Evolutionary conservation across 371 early-diverging fungal species (phyloP), one percentile per base, ranked within the genome.

Genomic region (Rhizopus microsporus): DNA sequence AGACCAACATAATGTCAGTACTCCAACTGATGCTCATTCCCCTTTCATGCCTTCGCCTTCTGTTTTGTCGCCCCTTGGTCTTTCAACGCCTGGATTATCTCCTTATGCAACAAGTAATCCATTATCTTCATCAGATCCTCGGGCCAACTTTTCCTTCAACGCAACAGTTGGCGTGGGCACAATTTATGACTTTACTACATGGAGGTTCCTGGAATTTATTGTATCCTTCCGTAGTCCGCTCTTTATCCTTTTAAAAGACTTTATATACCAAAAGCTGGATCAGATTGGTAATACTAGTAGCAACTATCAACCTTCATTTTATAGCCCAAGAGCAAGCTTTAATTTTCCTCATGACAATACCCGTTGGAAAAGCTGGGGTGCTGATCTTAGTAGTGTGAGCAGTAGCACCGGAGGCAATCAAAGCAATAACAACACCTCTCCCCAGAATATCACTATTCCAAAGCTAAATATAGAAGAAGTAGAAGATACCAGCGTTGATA

Each of bases 141-240:
- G 52, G 4, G 44, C 55, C 4, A 15, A 55, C 16, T 51, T 68
- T 43, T 56, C 65, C 5, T 54, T 54, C 12, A 51, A 40, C 23
- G 57, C 70, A n/a, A 51, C 62, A 0, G 33, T 61, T 5, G 48
- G 54, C 5, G 51, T 43, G 0, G 55, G 54, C 4, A 62, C 71
- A 3, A 54, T 72, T 4, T 78, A 80, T 44, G 82, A 82, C 2
- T 85, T 72, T 54, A 72, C 82, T 1, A 65, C 78, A 0, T 85
- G 85, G 85, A 68, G 80, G 2, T 80, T 85, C 48, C 65, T 83
- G 7, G 85, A 85, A 48, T 82, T 82, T 47, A 68, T 77, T 5
- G 56, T 77, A 5, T 73, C 67, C 40, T 81, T 74, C 44, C 77
- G 78, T 29, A 69, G 71, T 5, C 85, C 85, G 0, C 47, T 85